phyloP scores from a whole-genome alignment of 148 eudicot genomes.

The Vaccinium myrtillus region DNA sequence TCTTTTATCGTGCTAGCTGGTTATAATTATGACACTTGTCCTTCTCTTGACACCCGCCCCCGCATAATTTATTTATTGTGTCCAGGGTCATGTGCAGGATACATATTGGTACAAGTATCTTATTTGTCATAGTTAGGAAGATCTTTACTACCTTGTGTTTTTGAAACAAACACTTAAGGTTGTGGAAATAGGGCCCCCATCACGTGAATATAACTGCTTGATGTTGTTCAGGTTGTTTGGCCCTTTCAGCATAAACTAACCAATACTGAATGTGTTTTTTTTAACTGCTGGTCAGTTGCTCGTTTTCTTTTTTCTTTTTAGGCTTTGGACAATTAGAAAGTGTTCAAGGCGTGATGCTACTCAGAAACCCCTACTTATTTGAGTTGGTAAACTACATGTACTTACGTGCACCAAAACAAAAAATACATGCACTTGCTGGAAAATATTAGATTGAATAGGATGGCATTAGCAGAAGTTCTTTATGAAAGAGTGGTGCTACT shows the following conservation, averaged over 20 bases:
- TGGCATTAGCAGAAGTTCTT: background rate
- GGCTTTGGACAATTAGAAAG: background rate
- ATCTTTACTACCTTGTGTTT: background rate
- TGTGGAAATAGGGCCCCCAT: background rate
- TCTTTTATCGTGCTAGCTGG: background rate
- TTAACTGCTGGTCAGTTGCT: background rate
- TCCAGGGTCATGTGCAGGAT: background rate
- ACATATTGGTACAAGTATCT: background rate
- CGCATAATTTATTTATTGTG: background rate
- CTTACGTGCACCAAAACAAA: background rate
- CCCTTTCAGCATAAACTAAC: background rate
- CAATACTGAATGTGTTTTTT: background rate
- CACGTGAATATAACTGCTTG: background rate
- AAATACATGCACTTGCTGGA: background rate
- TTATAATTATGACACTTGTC: background rate
- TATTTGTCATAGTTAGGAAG: too few relatives aligned
- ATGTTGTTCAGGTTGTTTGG: background rate
- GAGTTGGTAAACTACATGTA: background rate
- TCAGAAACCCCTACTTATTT: conserved; percentile 1
- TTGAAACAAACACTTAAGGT: background rate
- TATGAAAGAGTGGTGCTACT: background rate
- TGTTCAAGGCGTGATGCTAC: background rate
- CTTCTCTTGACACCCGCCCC: background rate
- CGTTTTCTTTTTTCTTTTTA: background rate
- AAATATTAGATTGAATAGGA: background rate